Percentiles rank a stretch among this genome's conserved stretches.
These are phyloP conservation scores for Echinochloa phyllopogon DNA, from an alignment of 176 grass and related monocot genomes.

Conservation along the genomic window DNA sequence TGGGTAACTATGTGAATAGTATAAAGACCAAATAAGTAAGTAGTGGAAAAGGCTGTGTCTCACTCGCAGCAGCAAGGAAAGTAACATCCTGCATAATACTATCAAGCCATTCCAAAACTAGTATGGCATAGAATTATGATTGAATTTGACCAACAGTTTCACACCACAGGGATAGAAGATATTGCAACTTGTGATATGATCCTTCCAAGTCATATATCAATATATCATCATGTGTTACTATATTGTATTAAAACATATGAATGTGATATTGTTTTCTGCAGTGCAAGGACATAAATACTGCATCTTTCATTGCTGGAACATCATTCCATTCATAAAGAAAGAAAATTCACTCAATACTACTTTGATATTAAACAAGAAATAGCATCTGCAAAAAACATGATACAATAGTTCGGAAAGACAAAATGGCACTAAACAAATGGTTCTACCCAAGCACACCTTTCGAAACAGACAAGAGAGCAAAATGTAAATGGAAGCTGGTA, in stretches of 20 bases:
- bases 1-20: neutral
- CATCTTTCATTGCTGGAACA: neutral
- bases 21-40: neutral
- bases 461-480: neutral
- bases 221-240: neutral
- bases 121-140: neutral
- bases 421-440: neutral
- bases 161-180: conserved; percentile 15
- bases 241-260: neutral
- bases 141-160: conserved; percentile 20
- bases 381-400: conserved; percentile 5
- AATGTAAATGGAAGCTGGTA: neutral
- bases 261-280: neutral
- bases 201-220: neutral
- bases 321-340: conserved; percentile 17
- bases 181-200: conserved; percentile 21
- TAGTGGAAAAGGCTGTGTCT: neutral
- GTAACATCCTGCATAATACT: neutral
- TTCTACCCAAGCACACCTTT: neutral
- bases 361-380: neutral
- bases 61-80: neutral
- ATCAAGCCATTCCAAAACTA: conserved; percentile 12
- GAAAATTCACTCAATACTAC: neutral
- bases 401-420: neutral
- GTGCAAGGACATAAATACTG: neutral